These are phyloP conservation scores for Komagataella ulmi DNA, from an alignment of 805 yeast species.

Conservation along the genomic window DNA sequence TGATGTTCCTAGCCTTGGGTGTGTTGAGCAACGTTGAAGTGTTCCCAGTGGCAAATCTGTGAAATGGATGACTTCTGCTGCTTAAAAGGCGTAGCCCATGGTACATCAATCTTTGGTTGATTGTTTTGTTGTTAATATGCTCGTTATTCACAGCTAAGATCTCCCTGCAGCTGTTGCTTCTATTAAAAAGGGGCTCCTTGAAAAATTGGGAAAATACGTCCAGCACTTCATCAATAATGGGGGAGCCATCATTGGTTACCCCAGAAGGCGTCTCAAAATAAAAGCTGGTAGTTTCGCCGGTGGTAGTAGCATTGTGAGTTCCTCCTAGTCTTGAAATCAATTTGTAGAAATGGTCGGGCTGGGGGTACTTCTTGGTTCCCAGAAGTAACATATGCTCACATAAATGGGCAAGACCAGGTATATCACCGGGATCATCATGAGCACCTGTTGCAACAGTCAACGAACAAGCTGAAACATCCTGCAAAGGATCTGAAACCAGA, in stretches of 20 bases:
- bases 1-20: slow-evolving; percentile 18
- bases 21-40: slow-evolving; percentile 28
- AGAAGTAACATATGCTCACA: slow-evolving; percentile 64
- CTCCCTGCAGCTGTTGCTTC: slow-evolving; percentile 30
- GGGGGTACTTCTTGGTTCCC: slow-evolving; percentile 43
- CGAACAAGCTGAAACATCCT: slow-evolving; percentile 54
- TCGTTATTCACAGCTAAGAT: slow-evolving; percentile 53
- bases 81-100: slow-evolving; percentile 47
- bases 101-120: slow-evolving; percentile 31
- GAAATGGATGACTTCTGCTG: slow-evolving; percentile 34
- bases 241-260: slow-evolving; percentile 9
- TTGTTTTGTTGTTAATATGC: slow-evolving; percentile 38
- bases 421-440: slow-evolving; percentile 54
- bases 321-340: slow-evolving; percentile 38
- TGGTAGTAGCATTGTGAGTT: slow-evolving; percentile 50
- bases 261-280: slow-evolving; percentile 46
- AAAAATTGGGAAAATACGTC: slow-evolving; percentile 39
- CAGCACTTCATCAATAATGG: slow-evolving; percentile 31
- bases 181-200: slow-evolving; percentile 34
- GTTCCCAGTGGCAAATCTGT: slow-evolving; percentile 55
- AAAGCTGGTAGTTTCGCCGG: slow-evolving; percentile 53
- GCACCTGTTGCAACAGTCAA: slow-evolving; percentile 74
- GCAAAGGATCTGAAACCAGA: slow-evolving; percentile 63
- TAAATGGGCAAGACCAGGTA: slow-evolving; percentile 81
- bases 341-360: slow-evolving; percentile 30